Evolutionary conservation across 2,329 filamentous ascomycete genomes (phyloP).

Genomic region (Neodidymelliopsis sp.): DNA sequence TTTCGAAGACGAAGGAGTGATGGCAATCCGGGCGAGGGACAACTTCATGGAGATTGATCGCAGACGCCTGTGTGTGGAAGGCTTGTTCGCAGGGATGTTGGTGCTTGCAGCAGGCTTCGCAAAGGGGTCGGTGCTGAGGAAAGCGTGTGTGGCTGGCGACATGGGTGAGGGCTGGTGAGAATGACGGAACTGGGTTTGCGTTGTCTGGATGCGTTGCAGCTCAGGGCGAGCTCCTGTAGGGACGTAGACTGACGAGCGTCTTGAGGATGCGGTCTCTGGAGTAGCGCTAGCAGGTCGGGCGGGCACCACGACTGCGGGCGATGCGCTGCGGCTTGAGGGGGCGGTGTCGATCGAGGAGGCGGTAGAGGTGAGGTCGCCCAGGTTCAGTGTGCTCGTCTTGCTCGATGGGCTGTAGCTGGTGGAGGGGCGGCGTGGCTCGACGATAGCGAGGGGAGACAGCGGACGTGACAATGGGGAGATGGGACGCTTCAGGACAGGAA

Average conservation of each 20-base stretch:
- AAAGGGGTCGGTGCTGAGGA: constrained; percentile 50
- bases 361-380: constrained; percentile 33
- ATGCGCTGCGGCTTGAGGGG: constrained; percentile 36
- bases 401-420: constrained; percentile 38
- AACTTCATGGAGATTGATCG: constrained; percentile 49
- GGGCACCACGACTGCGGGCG: constrained; percentile 30
- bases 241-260: constrained; percentile 41
- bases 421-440: constrained; percentile 38
- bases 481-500: constrained; percentile 18
- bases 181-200: constrained; percentile 29
- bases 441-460: constrained; percentile 30
- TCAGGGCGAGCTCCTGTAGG: constrained; percentile 25
- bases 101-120: constrained; percentile 40
- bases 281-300: constrained; percentile 34
- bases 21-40: constrained; percentile 48
- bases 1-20: constrained; percentile 43
- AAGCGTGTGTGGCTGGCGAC: constrained; percentile 42
- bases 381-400: constrained; percentile 29
- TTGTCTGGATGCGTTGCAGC: constrained; percentile 26
- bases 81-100: constrained; percentile 44
- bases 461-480: constrained; percentile 29
- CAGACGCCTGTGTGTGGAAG: constrained; percentile 45
- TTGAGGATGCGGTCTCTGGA: constrained; percentile 20
- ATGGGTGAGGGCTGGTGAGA: constrained; percentile 40
- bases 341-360: constrained; percentile 34